Percentiles rank a stretch among this genome's conserved stretches.
Evolutionary conservation across 805 yeast genomes (phyloP).

Genomic region (Yamadazyma ubonensis): DNA sequence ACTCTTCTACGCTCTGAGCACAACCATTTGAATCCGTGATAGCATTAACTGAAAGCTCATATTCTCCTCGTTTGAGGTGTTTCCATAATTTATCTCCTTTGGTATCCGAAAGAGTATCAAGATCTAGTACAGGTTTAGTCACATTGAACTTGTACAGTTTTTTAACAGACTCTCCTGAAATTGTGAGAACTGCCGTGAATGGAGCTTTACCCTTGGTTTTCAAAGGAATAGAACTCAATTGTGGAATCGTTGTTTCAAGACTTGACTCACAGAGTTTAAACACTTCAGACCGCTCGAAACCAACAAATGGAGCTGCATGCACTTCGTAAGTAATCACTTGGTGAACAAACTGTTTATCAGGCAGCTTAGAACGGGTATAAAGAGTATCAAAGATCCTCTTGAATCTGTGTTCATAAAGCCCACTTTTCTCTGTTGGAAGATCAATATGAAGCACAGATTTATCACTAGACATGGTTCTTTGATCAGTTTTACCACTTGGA

Average conservation of each 20-base stretch:
- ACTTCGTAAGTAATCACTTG: constrained; percentile 39
- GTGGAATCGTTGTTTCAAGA: constrained; percentile 24
- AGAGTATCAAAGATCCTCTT: constrained; percentile 63
- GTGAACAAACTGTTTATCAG: constrained; percentile 6
- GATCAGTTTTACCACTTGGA: constrained; percentile 53
- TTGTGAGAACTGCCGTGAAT: constrained; percentile 52
- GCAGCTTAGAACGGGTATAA: constrained; percentile 40
- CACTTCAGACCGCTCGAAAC: constrained; percentile 47
- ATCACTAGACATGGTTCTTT: constrained; percentile 32
- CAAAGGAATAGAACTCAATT: constrained; percentile 44
- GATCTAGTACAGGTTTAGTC: constrained; percentile 26
- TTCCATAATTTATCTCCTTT: constrained; percentile 14
- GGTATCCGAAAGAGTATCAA: constrained; percentile 9
- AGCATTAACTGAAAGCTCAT: constrained; percentile 54
- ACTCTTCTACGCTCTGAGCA: constrained; percentile 34
- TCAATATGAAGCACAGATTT: constrained; percentile 29
- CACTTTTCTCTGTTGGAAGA: constrained; percentile 46
- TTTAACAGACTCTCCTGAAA: constrained; percentile 58
- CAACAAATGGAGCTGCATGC: constrained; percentile 58
- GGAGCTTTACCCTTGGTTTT: constrained; percentile 61
- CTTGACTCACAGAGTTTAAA: constrained; percentile 44
- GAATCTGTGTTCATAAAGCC: constrained; percentile 61
- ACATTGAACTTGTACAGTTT: constrained; percentile 46
- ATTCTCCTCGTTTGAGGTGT: constrained; percentile 58
- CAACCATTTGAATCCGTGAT: constrained; percentile 75